Percentiles rank a stretch among this genome's conserved stretches.
Evolutionary conservation across 192 early-diverging fungal species (phyloP).

Genomic region (Podila epigama): DNA sequence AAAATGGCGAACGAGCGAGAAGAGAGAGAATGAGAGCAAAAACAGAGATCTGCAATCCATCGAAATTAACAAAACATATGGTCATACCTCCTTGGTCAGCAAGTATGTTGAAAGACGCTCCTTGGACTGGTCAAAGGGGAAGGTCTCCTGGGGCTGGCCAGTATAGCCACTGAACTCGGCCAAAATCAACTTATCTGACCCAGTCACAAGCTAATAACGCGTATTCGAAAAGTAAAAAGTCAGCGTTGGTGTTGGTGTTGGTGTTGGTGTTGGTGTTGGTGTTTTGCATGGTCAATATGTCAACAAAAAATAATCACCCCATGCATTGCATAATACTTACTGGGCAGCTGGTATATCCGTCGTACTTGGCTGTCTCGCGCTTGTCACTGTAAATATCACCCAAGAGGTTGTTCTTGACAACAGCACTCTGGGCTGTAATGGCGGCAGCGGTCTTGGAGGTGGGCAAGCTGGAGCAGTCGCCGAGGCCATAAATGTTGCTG

Average conservation of each 20-base stretch:
- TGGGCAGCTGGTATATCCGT: constrained; percentile 88
- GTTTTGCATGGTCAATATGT: background rate
- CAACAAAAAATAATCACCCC: background rate
- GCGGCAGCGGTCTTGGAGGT: constrained; percentile 93
- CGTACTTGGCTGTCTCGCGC: constrained; percentile 64
- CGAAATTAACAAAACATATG: background rate
- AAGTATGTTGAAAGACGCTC: constrained; percentile 73
- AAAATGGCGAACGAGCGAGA: background rate
- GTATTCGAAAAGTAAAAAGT: background rate
- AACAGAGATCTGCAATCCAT: too few species aligned
- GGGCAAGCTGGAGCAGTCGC: constrained; percentile 84
- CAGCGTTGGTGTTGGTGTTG: background rate
- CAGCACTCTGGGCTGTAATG: constrained; percentile 80
- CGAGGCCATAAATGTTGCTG: constrained; percentile 79
- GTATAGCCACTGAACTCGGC: constrained; percentile 88
- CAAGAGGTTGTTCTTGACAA: constrained; percentile 79
- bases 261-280: too few species aligned
- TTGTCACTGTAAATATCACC: constrained; percentile 52
- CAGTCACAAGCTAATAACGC: constrained; percentile 60
- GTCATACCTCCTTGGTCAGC: constrained; percentile 74
- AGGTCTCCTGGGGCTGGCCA: constrained; percentile 77
- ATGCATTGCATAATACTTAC: constrained; percentile 38
- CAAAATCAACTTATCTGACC: constrained; percentile 80
- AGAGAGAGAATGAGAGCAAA: background rate
- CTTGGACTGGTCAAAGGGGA: constrained; percentile 82